Conservation (phyloP, 108 stramenopile genomes). For the Chaetoceros muelleri region DNA sequence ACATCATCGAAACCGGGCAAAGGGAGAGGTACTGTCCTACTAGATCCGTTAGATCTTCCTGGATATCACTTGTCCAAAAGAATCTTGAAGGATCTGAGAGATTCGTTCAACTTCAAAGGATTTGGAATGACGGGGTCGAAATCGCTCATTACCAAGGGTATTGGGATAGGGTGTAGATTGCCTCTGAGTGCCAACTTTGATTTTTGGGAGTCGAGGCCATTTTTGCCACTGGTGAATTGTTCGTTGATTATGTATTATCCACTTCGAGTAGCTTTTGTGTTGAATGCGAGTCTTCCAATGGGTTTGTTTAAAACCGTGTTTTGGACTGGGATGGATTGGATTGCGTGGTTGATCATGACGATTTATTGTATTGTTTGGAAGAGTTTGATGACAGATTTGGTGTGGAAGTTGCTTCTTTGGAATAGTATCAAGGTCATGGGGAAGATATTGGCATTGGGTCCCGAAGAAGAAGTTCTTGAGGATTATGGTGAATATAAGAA, state of each 20-base stretch:
- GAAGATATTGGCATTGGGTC: background rate
- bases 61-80: too few relatives aligned
- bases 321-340: background rate
- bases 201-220: background rate
- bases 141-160: background rate
- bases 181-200: background rate
- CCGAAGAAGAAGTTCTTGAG: constrained; percentile 16
- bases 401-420: background rate
- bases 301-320: background rate
- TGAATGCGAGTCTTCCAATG: background rate
- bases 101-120: background rate
- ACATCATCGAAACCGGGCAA: too few relatives aligned
- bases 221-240: background rate
- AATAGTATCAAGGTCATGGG: background rate
- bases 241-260: background rate
- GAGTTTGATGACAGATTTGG: background rate
- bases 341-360: background rate
- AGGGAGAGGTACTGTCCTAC: too few relatives aligned
- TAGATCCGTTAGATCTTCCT: too few relatives aligned
- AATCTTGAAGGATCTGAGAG: background rate
- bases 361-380: background rate
- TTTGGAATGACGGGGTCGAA: background rate
- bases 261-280: background rate
- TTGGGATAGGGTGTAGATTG: background rate
- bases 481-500: background rate